These are phyloP conservation scores for Monosporascus ibericus DNA, from an alignment of 2,329 filamentous ascomycete genomes.

Conservation along the genomic window DNA sequence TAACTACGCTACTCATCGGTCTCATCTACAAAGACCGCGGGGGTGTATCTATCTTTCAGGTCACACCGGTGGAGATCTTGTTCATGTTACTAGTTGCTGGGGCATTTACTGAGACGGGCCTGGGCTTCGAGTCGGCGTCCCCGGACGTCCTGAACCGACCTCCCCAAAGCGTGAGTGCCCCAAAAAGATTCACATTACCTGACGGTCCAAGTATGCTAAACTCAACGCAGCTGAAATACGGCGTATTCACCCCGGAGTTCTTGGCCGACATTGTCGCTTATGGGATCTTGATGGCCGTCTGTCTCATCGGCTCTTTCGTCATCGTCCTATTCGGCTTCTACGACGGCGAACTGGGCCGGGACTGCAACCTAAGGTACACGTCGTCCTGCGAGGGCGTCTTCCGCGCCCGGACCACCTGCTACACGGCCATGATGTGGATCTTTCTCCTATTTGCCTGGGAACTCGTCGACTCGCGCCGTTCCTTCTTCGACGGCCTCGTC, in stretches of 20 bases:
- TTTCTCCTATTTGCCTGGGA: conserved; percentile 68
- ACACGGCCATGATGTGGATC: conserved; percentile 62
- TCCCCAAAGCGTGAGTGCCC: conserved; percentile 50
- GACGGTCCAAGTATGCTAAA: too few relatives aligned
- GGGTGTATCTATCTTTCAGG: conserved; percentile 60
- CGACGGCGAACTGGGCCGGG: conserved; percentile 27
- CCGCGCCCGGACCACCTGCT: conserved; percentile 61
- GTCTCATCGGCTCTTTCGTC: conserved; percentile 57
- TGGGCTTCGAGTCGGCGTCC: conserved; percentile 64
- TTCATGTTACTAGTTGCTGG: conserved; percentile 74
- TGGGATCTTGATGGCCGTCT: conserved; percentile 55
- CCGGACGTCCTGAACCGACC: conserved; percentile 62
- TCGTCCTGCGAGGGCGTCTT: conserved; percentile 49
- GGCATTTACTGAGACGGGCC: conserved; percentile 63
- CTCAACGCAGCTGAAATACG: conserved; percentile 17
- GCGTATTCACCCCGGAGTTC: conserved; percentile 59
- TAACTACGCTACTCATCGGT: conserved; percentile 61
- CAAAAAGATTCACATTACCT: too few relatives aligned
- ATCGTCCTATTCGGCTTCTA: conserved; percentile 44
- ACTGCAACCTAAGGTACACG: conserved; percentile 52
- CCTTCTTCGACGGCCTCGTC: conserved; percentile 51
- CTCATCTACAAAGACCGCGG: conserved; percentile 60
- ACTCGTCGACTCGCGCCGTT: conserved; percentile 63
- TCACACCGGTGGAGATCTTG: conserved; percentile 67
- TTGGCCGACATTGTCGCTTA: conserved; percentile 63